Conservation (phyloP, 2,329 filamentous ascomycete genomes). For the Colletotrichum caudatum region DNA sequence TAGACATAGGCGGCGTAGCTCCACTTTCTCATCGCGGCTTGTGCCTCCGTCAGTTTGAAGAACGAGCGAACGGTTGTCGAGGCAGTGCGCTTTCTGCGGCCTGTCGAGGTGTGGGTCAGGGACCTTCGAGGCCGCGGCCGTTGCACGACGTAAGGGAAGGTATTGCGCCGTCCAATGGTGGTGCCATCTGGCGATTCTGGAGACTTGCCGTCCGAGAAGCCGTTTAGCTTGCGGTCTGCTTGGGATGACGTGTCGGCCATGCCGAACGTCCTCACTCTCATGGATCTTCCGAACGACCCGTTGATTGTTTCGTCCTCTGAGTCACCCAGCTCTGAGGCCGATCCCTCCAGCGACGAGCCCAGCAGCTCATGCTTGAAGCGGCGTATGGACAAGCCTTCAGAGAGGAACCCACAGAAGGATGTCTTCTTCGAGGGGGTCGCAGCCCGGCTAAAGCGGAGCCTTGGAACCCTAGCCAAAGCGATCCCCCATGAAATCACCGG, state of each 20-base stretch:
- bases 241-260: constrained; percentile 30
- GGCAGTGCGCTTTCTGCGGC: constrained; percentile 73
- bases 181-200: constrained; percentile 43
- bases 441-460: constrained; percentile 83
- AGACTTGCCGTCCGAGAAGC: constrained; percentile 27
- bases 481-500: constrained; percentile 86
- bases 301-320: constrained; percentile 47
- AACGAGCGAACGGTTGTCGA: constrained; percentile 78
- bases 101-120: constrained; percentile 69
- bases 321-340: constrained; percentile 48
- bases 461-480: constrained; percentile 86
- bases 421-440: constrained; percentile 52
- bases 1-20: constrained; percentile 87
- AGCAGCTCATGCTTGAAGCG: constrained; percentile 58
- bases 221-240: constrained; percentile 16
- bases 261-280: constrained; percentile 50
- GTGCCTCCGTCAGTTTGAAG: constrained; percentile 81
- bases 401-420: constrained; percentile 54
- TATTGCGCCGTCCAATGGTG: constrained; percentile 59
- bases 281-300: constrained; percentile 21
- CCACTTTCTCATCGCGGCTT: constrained; percentile 84
- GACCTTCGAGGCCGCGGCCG: constrained; percentile 51
- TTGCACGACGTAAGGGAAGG: constrained; percentile 59
- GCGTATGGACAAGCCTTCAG: constrained; percentile 59
- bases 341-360: constrained; percentile 49